Evolutionary conservation across 2,329 filamentous ascomycete species (phyloP).

Genomic region (Fonsecaea multimorphosa): DNA sequence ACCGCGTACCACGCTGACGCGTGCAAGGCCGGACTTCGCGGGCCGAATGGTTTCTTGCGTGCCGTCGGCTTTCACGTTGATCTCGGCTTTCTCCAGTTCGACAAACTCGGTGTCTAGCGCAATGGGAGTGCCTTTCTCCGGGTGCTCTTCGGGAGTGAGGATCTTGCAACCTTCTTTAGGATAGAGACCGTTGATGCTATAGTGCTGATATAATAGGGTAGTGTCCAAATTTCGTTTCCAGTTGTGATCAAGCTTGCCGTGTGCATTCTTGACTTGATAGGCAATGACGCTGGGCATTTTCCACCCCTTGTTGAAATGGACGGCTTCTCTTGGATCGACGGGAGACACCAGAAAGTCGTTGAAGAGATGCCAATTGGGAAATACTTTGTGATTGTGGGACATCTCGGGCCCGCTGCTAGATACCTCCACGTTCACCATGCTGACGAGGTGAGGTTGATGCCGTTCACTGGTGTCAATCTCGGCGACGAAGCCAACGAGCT

Average conservation of each 20-base stretch:
- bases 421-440: conserved; percentile 78
- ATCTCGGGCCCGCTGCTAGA: conserved; percentile 66
- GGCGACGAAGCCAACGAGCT: conserved; percentile 84
- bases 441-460: conserved; percentile 88
- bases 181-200: conserved; percentile 56
- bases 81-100: conserved; percentile 87
- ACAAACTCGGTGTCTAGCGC: conserved; percentile 98
- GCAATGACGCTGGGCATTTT: conserved; percentile 87
- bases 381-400: conserved; percentile 62
- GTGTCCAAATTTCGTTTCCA: conserved; percentile 89
- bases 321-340: conserved; percentile 78
- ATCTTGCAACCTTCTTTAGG: conserved; percentile 45
- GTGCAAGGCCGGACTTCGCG: conserved; percentile 87
- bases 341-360: conserved; percentile 94
- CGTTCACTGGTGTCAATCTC: conserved; percentile 87
- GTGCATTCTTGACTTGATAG: conserved; percentile 81
- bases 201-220: conserved; percentile 79
- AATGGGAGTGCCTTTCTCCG: conserved; percentile 74
- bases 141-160: conserved; percentile 64
- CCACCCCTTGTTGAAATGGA: conserved; percentile 89
- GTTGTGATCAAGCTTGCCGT: conserved; percentile 79
- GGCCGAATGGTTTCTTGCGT: conserved; percentile 90
- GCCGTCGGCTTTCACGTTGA: conserved; percentile 94
- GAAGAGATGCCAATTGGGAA: conserved; percentile 81
- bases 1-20: conserved; percentile 87